Evolutionary conservation across 1,139 yeast species (phyloP).

Genomic region (Saccharomycopsis hybrid): DNA sequence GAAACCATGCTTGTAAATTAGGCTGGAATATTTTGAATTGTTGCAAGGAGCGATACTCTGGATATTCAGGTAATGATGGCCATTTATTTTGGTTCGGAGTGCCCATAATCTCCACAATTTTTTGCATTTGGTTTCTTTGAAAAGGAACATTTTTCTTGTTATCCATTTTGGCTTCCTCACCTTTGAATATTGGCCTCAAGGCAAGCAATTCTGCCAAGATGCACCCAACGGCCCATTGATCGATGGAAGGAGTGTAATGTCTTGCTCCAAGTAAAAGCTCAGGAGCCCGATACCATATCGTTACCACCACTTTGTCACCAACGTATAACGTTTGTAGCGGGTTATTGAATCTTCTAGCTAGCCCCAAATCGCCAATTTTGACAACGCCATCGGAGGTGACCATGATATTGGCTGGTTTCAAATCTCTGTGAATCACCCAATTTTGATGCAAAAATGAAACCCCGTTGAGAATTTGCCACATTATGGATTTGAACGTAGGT

Average conservation of each 20-base stretch:
- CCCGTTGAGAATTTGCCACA: constrained; percentile 91
- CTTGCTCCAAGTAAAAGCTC: constrained; percentile 85
- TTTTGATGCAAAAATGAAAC: constrained; percentile 87
- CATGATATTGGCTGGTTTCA: constrained; percentile 98
- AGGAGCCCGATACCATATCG: constrained; percentile 98
- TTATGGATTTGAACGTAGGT: constrained; percentile 68
- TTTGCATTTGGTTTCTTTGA: constrained; percentile 85
- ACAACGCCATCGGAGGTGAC: constrained; percentile 83
- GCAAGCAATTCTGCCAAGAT: constrained; percentile 88
- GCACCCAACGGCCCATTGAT: constrained; percentile 97
- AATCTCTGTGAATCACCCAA: constrained; percentile 93
- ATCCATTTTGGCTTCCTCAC: constrained; percentile 96
- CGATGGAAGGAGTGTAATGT: constrained; percentile 93
- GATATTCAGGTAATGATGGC: constrained; percentile 75
- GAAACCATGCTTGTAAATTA: constrained; percentile 78
- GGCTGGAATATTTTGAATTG: constrained; percentile 60
- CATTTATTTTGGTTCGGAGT: constrained; percentile 72
- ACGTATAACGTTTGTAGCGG: constrained; percentile 85
- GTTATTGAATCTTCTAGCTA: constrained; percentile 85
- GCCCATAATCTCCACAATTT: constrained; percentile 85
- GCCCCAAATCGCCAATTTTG: constrained; percentile 92
- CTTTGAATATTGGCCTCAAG: constrained; percentile 88
- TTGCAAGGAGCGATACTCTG: constrained; percentile 70
- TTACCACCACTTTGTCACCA: constrained; percentile 96
- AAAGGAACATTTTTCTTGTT: constrained; percentile 89